These are phyloP conservation scores for Cucurbita argyrosperma DNA, from an alignment of 306 rosid species.

Conservation along the genomic window DNA sequence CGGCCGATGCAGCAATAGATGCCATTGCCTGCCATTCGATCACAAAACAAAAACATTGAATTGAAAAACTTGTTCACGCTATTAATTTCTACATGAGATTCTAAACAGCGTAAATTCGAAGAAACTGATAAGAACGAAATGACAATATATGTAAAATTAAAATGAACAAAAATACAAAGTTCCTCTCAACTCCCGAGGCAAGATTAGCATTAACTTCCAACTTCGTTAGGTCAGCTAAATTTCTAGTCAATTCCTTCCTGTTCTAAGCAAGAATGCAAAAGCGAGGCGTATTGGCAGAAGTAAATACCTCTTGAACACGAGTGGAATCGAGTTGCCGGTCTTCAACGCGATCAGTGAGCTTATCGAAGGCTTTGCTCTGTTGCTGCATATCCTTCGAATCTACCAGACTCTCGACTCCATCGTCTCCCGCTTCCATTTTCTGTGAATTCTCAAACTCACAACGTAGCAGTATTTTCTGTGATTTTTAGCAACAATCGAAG, in stretches of 20 bases:
- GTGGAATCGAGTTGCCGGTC: slow-evolving; percentile 97
- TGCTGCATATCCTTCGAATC: slow-evolving; percentile 83
- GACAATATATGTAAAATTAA: not conserved
- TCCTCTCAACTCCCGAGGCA: not conserved
- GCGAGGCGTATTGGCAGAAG: not conserved
- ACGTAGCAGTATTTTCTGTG: not conserved
- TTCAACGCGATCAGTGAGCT: slow-evolving; percentile 94
- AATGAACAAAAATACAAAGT: not conserved
- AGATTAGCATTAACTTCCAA: not conserved
- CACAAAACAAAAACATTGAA: not conserved
- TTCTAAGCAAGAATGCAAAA: not conserved
- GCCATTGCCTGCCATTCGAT: slow-evolving; percentile 64
- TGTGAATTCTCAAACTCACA: not conserved
- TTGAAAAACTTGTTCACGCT: not conserved
- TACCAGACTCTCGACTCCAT: slow-evolving; percentile 49
- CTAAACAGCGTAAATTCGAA: not conserved
- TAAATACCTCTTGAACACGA: slow-evolving; percentile 69
- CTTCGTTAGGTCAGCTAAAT: not conserved
- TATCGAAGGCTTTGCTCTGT: slow-evolving; percentile 89
- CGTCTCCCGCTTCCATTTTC: slow-evolving; percentile 67
- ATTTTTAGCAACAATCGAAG: not conserved
- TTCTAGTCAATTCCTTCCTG: not conserved
- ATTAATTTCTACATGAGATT: not conserved
- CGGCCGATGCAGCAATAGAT: slow-evolving; percentile 75
- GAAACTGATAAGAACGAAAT: not conserved